These are phyloP conservation scores for Leccinum sublutescens DNA, from an alignment of 768 basidiomycete species.

Conservation along the genomic window DNA sequence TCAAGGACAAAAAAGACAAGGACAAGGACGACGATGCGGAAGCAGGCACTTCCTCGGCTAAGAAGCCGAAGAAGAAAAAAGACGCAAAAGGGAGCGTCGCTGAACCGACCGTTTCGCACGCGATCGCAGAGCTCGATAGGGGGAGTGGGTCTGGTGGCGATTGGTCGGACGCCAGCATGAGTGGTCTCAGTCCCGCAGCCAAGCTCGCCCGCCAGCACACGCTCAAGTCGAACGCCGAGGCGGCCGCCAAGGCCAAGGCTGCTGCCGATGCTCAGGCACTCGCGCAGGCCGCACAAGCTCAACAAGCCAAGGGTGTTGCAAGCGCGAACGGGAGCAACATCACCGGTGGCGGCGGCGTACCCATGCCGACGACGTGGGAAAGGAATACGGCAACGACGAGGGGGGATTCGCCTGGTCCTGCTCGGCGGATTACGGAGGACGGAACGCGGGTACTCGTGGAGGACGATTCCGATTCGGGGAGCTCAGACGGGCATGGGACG, in stretches of 20 bases:
- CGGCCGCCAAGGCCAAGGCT: constrained; percentile 41
- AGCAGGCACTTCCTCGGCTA: constrained; percentile 32
- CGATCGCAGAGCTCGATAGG: constrained; percentile 81
- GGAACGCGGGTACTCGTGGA: constrained; percentile 65
- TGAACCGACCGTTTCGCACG: constrained; percentile 74
- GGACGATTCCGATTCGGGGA: constrained; percentile 65
- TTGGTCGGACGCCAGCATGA: constrained; percentile 59
- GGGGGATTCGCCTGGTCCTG: constrained; percentile 44
- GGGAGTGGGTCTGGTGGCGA: constrained; percentile 41
- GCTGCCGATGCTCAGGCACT: constrained; percentile 28
- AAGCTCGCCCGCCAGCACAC: constrained; percentile 90
- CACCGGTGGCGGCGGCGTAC: constrained; percentile 18
- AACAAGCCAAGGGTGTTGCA: constrained; percentile 21
- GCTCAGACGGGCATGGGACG: constrained; percentile 47
- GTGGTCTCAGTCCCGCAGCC: constrained; percentile 86
- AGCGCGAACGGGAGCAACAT: constrained; percentile 27
- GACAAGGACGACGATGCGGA: constrained; percentile 36
- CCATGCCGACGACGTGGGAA: constrained; percentile 72
- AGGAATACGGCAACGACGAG: constrained; percentile 70
- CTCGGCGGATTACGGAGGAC: constrained; percentile 56
- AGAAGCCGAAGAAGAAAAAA: constrained; percentile 52
- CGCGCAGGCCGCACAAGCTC: constrained; percentile 24
- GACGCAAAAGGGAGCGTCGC: constrained; percentile 63
- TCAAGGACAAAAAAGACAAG: constrained; percentile 78
- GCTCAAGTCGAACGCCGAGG: constrained; percentile 71